phyloP scores from a whole-genome alignment of 441 rosid genomes.

The Euphorbia celastroides region DNA sequence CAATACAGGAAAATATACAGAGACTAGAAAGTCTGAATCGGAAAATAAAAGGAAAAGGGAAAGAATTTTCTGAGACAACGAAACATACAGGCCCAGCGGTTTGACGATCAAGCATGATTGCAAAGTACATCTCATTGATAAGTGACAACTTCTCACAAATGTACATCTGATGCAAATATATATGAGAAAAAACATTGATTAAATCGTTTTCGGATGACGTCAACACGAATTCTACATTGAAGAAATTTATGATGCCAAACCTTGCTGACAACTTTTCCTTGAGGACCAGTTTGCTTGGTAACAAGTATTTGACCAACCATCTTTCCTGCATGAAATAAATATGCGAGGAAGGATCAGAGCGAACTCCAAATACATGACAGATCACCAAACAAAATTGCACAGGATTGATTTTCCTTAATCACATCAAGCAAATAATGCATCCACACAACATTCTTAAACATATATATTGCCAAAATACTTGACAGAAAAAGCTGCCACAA shows the following conservation, averaged over 20 bases:
- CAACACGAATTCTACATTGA: neutral
- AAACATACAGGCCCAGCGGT: slow-evolving; percentile 93
- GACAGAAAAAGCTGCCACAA: neutral
- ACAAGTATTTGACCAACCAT: slow-evolving; percentile 97
- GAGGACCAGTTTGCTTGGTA: slow-evolving; percentile 97
- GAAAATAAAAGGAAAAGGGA: neutral
- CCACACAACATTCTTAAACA: neutral
- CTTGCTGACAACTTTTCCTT: slow-evolving; percentile 98
- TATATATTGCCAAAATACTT: neutral
- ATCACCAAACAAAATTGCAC: neutral
- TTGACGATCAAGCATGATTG: slow-evolving; percentile 89
- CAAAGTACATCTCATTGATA: slow-evolving; percentile 96
- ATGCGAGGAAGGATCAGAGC: slow-evolving; percentile 1
- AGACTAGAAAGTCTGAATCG: slow-evolving; percentile 8
- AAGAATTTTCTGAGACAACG: neutral
- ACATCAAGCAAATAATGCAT: neutral
- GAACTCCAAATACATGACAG: neutral
- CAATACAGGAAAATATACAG: neutral
- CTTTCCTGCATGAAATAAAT: slow-evolving; percentile 48
- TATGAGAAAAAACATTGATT: neutral
- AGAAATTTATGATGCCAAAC: slow-evolving; percentile 32
- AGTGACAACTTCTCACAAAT: slow-evolving; percentile 88
- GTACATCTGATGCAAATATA: slow-evolving; percentile 43
- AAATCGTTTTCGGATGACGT: neutral
- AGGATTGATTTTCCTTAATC: neutral